Percentiles rank a stretch among this genome's conserved stretches.
Evolutionary conservation across 2,329 filamentous ascomycete species (phyloP).

Genomic region (Colletotrichum magnum): DNA sequence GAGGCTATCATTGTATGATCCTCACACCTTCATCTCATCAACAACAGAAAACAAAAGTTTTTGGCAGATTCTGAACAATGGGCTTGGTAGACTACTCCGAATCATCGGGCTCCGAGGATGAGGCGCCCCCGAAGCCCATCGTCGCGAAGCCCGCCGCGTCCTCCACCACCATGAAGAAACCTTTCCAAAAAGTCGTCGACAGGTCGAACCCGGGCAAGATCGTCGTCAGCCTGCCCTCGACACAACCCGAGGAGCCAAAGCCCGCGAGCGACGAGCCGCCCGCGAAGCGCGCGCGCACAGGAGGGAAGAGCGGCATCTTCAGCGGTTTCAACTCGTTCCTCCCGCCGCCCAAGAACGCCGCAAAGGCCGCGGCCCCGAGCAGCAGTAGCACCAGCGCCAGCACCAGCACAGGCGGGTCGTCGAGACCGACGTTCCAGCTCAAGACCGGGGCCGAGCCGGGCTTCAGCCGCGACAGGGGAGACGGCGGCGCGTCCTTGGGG

Average conservation of each 20-base stretch:
- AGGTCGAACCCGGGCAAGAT: slow-evolving; percentile 87
- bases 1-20: background rate
- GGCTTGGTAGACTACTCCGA: slow-evolving; percentile 88
- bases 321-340: slow-evolving; percentile 89
- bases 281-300: slow-evolving; percentile 77
- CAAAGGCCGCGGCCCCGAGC: slow-evolving; percentile 52
- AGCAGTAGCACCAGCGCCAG: slow-evolving; percentile 46
- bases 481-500: slow-evolving; percentile 49
- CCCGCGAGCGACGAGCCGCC: slow-evolving; percentile 69
- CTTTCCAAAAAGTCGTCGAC: slow-evolving; percentile 86
- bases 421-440: slow-evolving; percentile 67
- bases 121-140: slow-evolving; percentile 47
- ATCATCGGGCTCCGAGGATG: slow-evolving; percentile 76
- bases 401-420: slow-evolving; percentile 29
- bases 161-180: slow-evolving; percentile 59
- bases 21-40: slow-evolving; percentile 11
- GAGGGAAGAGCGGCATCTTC: slow-evolving; percentile 69
- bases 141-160: slow-evolving; percentile 48
- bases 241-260: slow-evolving; percentile 50
- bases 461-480: slow-evolving; percentile 80
- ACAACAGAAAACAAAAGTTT: background rate
- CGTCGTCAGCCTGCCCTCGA: slow-evolving; percentile 79
- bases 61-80: slow-evolving; percentile 65
- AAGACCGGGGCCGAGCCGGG: slow-evolving; percentile 88
- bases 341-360: slow-evolving; percentile 81